Evolutionary conservation across 1,139 yeast genomes (phyloP).

Genomic region (Tardiomyces blankii): DNA sequence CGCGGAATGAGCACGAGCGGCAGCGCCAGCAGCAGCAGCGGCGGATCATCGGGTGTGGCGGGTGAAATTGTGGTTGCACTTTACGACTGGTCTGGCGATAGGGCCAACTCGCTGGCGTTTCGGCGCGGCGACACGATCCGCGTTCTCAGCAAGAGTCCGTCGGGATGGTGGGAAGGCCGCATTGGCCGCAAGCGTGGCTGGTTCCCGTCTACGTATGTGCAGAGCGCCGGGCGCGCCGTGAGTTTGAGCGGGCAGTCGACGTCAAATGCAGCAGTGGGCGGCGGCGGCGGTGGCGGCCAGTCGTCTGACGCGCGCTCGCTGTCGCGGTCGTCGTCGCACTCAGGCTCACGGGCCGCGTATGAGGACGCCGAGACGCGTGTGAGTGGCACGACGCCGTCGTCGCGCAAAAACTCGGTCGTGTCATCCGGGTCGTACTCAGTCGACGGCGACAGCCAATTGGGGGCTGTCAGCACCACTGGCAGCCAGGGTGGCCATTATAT

Average conservation of each 20-base stretch:
- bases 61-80: slow-evolving; percentile 32
- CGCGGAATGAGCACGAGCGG: too few relatives aligned
- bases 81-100: slow-evolving; percentile 58
- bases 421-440: too few relatives aligned
- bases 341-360: neutral
- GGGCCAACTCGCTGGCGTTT: slow-evolving; percentile 54
- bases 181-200: slow-evolving; percentile 22
- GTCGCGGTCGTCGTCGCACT: slow-evolving; percentile 5
- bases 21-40: too few relatives aligned
- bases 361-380: too few relatives aligned
- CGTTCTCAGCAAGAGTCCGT: slow-evolving; percentile 39
- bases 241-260: neutral
- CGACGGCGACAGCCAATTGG: too few relatives aligned
- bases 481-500: slow-evolving; percentile 1
- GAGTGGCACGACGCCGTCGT: too few relatives aligned
- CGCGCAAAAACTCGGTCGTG: too few relatives aligned
- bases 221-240: neutral
- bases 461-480: too few relatives aligned
- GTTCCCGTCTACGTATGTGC: slow-evolving; percentile 26
- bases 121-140: slow-evolving; percentile 49
- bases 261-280: too few relatives aligned
- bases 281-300: slow-evolving; percentile 1
- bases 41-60: neutral
- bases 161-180: slow-evolving; percentile 31
- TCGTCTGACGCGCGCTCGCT: slow-evolving; percentile 11